Evolutionary conservation across 805 yeast genomes (phyloP), one percentile per base, ranked within the genome.

Genomic region (Myxozyma udenii): DNA sequence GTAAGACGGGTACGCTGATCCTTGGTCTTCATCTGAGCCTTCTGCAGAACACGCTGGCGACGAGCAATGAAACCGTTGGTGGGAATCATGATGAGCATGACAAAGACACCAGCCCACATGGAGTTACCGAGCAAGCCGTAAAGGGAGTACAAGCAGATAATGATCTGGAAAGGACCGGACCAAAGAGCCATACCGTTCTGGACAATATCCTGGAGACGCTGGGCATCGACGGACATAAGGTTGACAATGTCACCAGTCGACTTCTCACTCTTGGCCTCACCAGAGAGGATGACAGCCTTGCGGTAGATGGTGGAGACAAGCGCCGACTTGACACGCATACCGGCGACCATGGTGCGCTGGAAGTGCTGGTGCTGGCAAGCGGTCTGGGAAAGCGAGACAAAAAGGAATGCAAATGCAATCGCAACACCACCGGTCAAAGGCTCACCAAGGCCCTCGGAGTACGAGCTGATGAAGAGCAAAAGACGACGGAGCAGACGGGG

Each of bases 31-130:
- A 93, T 93, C 70, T 89, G 97, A 4, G 75, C 68, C 66, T 85
- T 86, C 69, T 90, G 96, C 55, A 88, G 73, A 9, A 68, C 74
- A 65, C 83, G 85, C 68, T 84, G 91, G 54, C 71, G 70, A 63
- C 78, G 77, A 58, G 88, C 85, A 61, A 88, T 74, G 40, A 75
- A 66, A 2, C 87, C 81, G 65, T 88, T 89, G 50, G 86, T 67
- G 12, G 97, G 96, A 59, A 91, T 84, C 83, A 90, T 84, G 43
- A 90, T 63, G 4, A 84, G 68, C 80, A 88, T 81, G 51, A 91
- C 81, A 28, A 78, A 69, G 12, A 91, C 95, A 67, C 98, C 98
- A 38, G 95, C 84, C 95, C 96, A 87, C 95, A 90, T 89, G 32
- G 68, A 57, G 42, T 81, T 81, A 23, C 97, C 97, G 53, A 91